Evolutionary conservation across 139 green algal species (phyloP), one percentile per base, ranked within the genome.

Genomic region (Pseudopediastrum boryanum): DNA sequence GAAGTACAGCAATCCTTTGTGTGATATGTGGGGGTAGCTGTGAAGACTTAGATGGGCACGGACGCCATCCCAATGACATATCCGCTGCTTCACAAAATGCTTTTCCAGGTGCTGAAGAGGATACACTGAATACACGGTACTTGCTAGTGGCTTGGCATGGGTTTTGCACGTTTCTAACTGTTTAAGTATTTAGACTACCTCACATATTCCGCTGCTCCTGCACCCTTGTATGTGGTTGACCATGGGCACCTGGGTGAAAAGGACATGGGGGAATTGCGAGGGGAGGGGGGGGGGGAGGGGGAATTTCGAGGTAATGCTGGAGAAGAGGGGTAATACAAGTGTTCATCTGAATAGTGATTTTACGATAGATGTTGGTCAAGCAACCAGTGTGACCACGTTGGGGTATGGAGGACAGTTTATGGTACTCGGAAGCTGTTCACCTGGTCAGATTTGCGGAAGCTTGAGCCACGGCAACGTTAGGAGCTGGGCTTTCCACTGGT

Each of bases 191-290:
- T 35, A 43, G n/a, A 38, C 54, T 9, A 78, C 71, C 33, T 70
- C 29, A 71, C 64, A 43, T 80, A 80, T 25, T 50, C 61, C 63
- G 42, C 59, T 46, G 61, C 23, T 35, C 25, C 46, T 13, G 59
- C 59, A 9, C 74, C 74, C 21, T n/a, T 65, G 61, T 74, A 80
- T 42, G 38, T 63, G 33, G 35, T 36, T 6, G 41, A 44, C 74
- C 74, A 80, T 4, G 31, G 12, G 35, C 74, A 80, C 42, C 74
- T 73, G 42, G n/a, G n/a, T n/a, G n/a, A n/a, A n/a, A n/a, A n/a
- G n/a, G n/a, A n/a, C n/a, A n/a, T n/a, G n/a, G n/a, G n/a, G n/a
- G n/a, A n/a, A n/a, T n/a, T n/a, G n/a, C n/a, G n/a, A n/a, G n/a
- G n/a, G n/a, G n/a, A n/a, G n/a, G n/a, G n/a, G n/a, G n/a, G n/a